Percentiles rank a stretch among this genome's conserved stretches.
Conservation (phyloP, 352 stramenopile species). For the Phytophthora niederhauseri region DNA sequence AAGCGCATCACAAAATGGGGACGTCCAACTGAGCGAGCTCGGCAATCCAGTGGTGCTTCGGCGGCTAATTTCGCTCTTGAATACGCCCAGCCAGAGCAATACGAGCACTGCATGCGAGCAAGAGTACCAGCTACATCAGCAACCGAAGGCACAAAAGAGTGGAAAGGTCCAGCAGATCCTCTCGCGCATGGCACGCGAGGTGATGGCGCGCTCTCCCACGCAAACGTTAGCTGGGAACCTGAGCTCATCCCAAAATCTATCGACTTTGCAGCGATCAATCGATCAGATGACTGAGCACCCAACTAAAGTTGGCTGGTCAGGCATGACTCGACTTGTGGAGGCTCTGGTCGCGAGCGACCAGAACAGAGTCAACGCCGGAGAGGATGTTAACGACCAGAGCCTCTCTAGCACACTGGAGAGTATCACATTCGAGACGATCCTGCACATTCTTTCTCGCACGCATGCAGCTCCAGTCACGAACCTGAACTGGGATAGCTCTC, state of each 20-base stretch:
- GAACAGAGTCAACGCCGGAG: constrained; percentile 6
- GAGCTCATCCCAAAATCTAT: constrained; percentile 54
- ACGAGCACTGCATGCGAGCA: constrained; percentile 2
- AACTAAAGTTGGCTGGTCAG: constrained; percentile 22
- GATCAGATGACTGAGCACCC: constrained; percentile 31
- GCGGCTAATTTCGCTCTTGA: constrained; percentile 67
- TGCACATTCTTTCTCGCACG: constrained; percentile 78
- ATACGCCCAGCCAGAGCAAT: constrained; percentile 16
- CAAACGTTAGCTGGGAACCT: constrained; percentile 65
- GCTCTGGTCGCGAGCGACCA: constrained; percentile 31
- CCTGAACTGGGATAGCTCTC: constrained; percentile 54
- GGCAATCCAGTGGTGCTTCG: constrained; percentile 66
- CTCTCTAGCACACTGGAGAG: constrained; percentile 53
- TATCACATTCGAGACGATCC: constrained; percentile 74
- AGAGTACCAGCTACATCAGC: constrained; percentile 27
- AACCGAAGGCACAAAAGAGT: constrained; percentile 27
- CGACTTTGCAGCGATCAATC: constrained; percentile 58
- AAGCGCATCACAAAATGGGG: constrained; percentile 24
- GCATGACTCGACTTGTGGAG: constrained; percentile 38
- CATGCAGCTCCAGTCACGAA: constrained; percentile 46
- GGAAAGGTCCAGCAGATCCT: constrained; percentile 74
- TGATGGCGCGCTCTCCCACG: constrained; percentile 42
- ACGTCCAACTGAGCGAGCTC: constrained; percentile 59
- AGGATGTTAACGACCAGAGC: constrained; percentile 26
- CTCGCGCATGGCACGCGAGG: constrained; percentile 48